These are phyloP conservation scores for Leavenworthia alabamica DNA, from an alignment of 345 rosid genomes.

Conservation along the genomic window DNA sequence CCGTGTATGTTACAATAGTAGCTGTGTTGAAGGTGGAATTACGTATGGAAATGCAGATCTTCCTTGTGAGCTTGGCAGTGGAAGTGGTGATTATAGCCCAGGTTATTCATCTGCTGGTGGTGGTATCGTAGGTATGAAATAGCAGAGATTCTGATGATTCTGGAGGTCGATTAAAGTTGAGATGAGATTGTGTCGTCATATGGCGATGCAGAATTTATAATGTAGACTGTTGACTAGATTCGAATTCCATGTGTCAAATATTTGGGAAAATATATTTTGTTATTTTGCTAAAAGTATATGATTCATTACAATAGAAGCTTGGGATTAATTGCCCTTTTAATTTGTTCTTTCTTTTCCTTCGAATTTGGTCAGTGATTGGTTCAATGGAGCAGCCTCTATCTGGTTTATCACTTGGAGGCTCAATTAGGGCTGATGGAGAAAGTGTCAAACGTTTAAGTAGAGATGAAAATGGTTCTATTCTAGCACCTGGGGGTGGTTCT, in stretches of 20 bases:
- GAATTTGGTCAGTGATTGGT: constrained; percentile 70
- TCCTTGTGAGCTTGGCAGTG: constrained; percentile 99
- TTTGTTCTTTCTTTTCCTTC: constrained; percentile 20
- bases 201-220: constrained; percentile 1
- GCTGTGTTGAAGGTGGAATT: constrained; percentile 64
- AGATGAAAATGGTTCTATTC: constrained; percentile 31
- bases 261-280: background rate
- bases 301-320: constrained; percentile 8
- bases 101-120: constrained; percentile 77
- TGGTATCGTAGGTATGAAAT: constrained; percentile 72
- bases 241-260: background rate
- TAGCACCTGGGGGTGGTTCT: constrained; percentile 92
- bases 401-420: constrained; percentile 69
- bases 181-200: constrained; percentile 10
- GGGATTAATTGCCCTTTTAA: background rate
- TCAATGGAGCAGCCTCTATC: constrained; percentile 89
- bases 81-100: constrained; percentile 77
- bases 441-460: constrained; percentile 38
- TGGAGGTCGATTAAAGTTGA: background rate
- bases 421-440: constrained; percentile 82
- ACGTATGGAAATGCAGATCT: constrained; percentile 77
- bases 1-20: constrained; percentile 55
- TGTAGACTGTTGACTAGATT: constrained; percentile 11
- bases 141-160: constrained; percentile 2
- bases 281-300: background rate